Conservation (phyloP, 805 yeast species). For the Spathaspora passalidarum region DNA sequence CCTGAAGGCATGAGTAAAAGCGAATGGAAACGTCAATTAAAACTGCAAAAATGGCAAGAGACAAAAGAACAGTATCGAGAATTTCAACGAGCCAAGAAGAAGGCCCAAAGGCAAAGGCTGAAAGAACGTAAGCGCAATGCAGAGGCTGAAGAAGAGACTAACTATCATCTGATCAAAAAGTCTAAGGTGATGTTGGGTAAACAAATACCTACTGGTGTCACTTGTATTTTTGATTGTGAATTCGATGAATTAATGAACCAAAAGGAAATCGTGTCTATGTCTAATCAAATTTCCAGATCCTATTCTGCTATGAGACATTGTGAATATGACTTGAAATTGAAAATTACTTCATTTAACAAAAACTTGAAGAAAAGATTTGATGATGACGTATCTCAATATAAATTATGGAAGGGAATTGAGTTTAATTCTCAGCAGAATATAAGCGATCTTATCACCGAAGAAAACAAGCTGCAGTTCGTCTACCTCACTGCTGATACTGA, state of each 20-base stretch:
- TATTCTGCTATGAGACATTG: slow-evolving; percentile 76
- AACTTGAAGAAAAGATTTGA: slow-evolving; percentile 69
- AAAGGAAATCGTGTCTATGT: slow-evolving; percentile 64
- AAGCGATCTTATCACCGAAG: slow-evolving; percentile 20
- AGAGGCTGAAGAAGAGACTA: slow-evolving; percentile 23
- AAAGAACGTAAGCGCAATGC: slow-evolving; percentile 20
- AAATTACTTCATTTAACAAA: slow-evolving; percentile 64
- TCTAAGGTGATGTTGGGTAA: slow-evolving; percentile 35
- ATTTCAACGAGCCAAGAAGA: slow-evolving; percentile 54
- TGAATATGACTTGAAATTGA: slow-evolving; percentile 52
- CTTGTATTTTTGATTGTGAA: slow-evolving; percentile 78
- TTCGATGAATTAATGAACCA: slow-evolving; percentile 89
- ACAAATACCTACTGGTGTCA: slow-evolving; percentile 49
- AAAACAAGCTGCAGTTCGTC: slow-evolving; percentile 42
- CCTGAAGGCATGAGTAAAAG: slow-evolving; percentile 89
- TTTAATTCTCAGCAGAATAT: slow-evolving; percentile 40
- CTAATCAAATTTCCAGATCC: slow-evolving; percentile 77
- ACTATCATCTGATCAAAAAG: slow-evolving; percentile 19
- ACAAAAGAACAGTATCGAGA: slow-evolving; percentile 59
- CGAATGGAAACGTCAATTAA: slow-evolving; percentile 76
- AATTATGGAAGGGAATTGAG: slow-evolving; percentile 64
- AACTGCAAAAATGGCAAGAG: slow-evolving; percentile 56
- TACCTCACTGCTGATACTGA: slow-evolving; percentile 89
- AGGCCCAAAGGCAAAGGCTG: slow-evolving; percentile 27
- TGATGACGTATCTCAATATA: slow-evolving; percentile 52